Evolutionary conservation across 768 basidiomycete species (phyloP), one percentile per base, ranked within the genome.

Genomic region (Lactarius indigo): DNA sequence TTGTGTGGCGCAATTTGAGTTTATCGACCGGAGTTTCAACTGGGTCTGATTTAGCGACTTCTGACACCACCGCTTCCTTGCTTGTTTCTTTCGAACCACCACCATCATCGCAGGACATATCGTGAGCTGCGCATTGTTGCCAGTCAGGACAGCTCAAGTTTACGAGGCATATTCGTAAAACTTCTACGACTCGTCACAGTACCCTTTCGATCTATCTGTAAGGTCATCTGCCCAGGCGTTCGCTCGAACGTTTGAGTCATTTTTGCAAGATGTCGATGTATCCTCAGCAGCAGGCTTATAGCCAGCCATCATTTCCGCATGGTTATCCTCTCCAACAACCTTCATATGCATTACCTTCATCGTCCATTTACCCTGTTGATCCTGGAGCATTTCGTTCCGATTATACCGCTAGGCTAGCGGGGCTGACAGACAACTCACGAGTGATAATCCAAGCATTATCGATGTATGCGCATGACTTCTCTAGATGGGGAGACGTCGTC

Each of bases 381-480:
- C 86, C 90, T 35, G 82, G 81, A 76, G 79, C 83, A 44, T 94
- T 94, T 75, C 86, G 93, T 70, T 85, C 87, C 78, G 92, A 93
- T 79, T 94, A 89, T 78, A 74, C 84, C 63, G 75, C 79, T 50
- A 87, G 91, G 68, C 87, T 97, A 63, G 80, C 85, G 73, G 86
- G 89, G 69, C 88, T 99, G 69, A 92, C 88, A 60, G 88, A 95
- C 82, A 99, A 98, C 79, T 96, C 95, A 71, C 89, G 95, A 73
- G 90, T 94, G 12, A 87, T 97, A 68, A 99, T 99, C 70, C 94
- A 97, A 79, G 85, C 84, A 68, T 79, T 99, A 18, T 98, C 97
- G 39, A 88, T 95, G 84, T 85, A 92, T 71, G 96, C 97, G 61
- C 91, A 94, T 78, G 91, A 96, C 63, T 89, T 91, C 75, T 78